phyloP scores from a whole-genome alignment of 2,329 filamentous ascomycete species.

The Cladobotryum mycophilum region DNA sequence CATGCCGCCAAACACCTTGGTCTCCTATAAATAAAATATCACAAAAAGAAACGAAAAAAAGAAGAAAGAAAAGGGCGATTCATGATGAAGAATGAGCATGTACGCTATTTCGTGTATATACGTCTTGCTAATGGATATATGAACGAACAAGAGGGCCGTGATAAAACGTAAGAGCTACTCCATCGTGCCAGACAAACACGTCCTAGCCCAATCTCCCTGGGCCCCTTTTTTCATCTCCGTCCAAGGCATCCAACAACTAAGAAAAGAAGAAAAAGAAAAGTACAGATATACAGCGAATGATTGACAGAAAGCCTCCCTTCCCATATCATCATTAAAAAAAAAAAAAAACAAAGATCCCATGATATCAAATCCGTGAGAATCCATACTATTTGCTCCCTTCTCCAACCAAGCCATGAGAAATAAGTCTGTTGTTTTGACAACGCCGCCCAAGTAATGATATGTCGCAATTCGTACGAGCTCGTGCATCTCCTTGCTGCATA shows the following conservation, averaged over 20 bases:
- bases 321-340: too few species aligned
- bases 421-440: not conserved
- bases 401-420: not conserved
- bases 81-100: not conserved
- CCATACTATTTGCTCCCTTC: not conserved
- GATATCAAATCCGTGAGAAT: constrained; percentile 2
- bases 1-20: constrained; percentile 81
- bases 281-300: too few species aligned
- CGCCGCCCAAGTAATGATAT: too few species aligned
- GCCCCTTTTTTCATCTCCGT: not conserved
- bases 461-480: too few species aligned
- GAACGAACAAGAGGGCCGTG: not conserved
- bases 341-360: not conserved
- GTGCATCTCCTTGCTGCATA: too few species aligned
- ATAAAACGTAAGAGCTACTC: not conserved
- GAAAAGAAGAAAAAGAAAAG: too few species aligned
- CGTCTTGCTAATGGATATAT: too few species aligned
- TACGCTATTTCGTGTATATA: too few species aligned
- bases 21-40: constrained; percentile 23
- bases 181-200: not conserved
- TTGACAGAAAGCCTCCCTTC: too few species aligned
- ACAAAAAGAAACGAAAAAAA: not conserved
- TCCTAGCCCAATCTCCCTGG: not conserved
- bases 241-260: not conserved
- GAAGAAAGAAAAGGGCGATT: too few species aligned